A percentile compares a stretch with the other conserved stretches of the same genome.
phyloP scores from a whole-genome alignment of 2,329 filamentous ascomycete genomes.

The Daldinia eschscholtzii region DNA sequence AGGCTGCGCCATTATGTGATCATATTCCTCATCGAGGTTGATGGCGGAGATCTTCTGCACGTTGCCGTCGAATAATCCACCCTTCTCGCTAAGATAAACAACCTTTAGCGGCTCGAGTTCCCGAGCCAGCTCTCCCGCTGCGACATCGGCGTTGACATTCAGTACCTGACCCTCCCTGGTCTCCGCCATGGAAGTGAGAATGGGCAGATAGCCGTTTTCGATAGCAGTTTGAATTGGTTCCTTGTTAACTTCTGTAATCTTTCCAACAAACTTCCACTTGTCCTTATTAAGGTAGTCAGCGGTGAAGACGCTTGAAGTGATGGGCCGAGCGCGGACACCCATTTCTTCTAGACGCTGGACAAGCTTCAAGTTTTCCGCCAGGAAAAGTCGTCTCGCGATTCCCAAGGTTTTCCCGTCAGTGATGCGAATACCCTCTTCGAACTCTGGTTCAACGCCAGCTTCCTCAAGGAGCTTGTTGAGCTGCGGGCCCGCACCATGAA shows the following conservation, averaged over 20 bases:
- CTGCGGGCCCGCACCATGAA: constrained; percentile 95
- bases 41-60: constrained; percentile 96
- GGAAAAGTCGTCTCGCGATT: constrained; percentile 90
- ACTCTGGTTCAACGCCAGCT: constrained; percentile 93
- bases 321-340: constrained; percentile 88
- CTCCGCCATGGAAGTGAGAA: constrained; percentile 97
- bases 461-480: constrained; percentile 91
- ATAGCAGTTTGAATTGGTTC: constrained; percentile 92
- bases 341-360: constrained; percentile 90
- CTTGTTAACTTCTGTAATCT: constrained; percentile 93
- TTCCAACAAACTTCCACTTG: constrained; percentile 95
- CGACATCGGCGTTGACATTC: constrained; percentile 98
- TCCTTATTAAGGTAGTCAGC: constrained; percentile 97
- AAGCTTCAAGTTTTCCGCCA: constrained; percentile 94
- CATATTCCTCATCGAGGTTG: constrained; percentile 96
- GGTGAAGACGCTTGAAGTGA: constrained; percentile 89
- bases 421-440: constrained; percentile 94
- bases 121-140: constrained; percentile 90
- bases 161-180: constrained; percentile 90
- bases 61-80: constrained; percentile 92
- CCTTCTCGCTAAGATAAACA: constrained; percentile 98
- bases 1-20: constrained; percentile 89
- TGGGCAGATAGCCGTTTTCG: constrained; percentile 88
- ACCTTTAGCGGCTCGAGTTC: constrained; percentile 95
- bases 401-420: constrained; percentile 96